Conservation (phyloP, 495 filamentous ascomycete species). For the Penicillium malachiteum region DNA sequence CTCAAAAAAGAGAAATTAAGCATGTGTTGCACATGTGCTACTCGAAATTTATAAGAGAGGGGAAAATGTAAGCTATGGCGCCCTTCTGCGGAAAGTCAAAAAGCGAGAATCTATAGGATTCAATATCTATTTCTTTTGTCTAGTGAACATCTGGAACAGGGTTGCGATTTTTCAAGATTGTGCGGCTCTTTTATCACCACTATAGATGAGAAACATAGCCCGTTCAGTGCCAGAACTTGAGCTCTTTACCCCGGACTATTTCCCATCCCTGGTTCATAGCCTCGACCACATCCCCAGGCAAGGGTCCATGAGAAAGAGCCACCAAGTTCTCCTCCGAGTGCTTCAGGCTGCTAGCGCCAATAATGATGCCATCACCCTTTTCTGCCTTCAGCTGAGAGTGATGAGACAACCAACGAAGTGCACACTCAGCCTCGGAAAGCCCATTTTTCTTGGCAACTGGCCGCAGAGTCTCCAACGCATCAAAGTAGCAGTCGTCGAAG, state of each 20-base stretch:
- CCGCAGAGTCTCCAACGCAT: background rate
- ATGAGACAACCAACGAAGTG: background rate
- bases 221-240: background rate
- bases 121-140: no score
- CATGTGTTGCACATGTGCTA: no score
- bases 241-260: slow-evolving; percentile 1
- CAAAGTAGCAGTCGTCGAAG: background rate
- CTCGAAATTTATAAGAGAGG: no score
- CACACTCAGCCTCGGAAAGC: background rate
- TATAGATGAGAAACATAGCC: background rate
- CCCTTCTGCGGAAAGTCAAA: no score
- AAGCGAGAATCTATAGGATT: no score
- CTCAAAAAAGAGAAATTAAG: no score
- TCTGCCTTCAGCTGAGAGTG: background rate
- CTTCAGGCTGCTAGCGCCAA: background rate
- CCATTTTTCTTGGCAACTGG: background rate
- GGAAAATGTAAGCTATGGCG: no score
- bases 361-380: background rate
- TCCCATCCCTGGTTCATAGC: background rate
- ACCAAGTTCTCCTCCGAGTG: slow-evolving; percentile 1
- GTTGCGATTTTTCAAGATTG: no score
- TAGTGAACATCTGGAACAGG: no score
- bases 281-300: background rate
- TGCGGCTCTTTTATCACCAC: no score
- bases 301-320: background rate